A percentile compares a stretch with the other conserved stretches of the same genome.
phyloP scores from a whole-genome alignment of 768 basidiomycete species.

The Galerina sulciceps region DNA sequence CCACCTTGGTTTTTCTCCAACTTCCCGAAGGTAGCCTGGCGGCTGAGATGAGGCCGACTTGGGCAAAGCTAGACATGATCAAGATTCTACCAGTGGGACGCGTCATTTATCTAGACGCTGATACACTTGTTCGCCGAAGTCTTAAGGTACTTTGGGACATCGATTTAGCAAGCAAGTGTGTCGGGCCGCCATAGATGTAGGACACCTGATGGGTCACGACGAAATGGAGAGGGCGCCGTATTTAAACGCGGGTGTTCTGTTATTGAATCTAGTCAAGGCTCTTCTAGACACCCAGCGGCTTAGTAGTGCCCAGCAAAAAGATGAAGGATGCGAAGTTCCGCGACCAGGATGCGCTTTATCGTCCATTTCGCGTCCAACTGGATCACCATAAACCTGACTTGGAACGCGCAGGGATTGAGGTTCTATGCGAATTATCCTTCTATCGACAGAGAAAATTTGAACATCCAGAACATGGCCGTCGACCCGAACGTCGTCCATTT shows the following conservation, averaged over 20 bases:
- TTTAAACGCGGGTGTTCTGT: conserved; percentile 61
- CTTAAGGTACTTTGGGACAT: conserved; percentile 47
- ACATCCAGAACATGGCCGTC: conserved; percentile 34
- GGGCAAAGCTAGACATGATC: conserved; percentile 58
- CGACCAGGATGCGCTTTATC: conserved; percentile 61
- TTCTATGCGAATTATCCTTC: conserved; percentile 47
- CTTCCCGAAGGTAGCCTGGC: conserved; percentile 35
- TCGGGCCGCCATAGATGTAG: conserved; percentile 56
- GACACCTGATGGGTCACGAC: conserved; percentile 51
- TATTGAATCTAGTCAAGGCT: conserved; percentile 49
- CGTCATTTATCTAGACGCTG: conserved; percentile 57
- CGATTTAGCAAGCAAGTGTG: conserved; percentile 41
- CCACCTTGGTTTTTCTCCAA: conserved; percentile 47
- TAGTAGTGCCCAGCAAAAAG: conserved; percentile 27
- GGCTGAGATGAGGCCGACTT: conserved; percentile 33
- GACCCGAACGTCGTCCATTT: conserved; percentile 56
- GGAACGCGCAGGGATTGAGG: conserved; percentile 64
- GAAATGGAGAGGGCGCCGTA: conserved; percentile 37
- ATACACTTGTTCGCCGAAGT: conserved; percentile 47
- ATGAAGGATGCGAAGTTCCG: conserved; percentile 34
- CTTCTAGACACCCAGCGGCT: conserved; percentile 29
- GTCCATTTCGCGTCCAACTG: conserved; percentile 46
- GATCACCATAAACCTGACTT: conserved; percentile 42
- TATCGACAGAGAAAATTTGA: conserved; percentile 32
- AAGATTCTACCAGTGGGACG: conserved; percentile 51